Evolutionary conservation across 2,329 filamentous ascomycete species (phyloP).

Genomic region (Capronia americana): DNA sequence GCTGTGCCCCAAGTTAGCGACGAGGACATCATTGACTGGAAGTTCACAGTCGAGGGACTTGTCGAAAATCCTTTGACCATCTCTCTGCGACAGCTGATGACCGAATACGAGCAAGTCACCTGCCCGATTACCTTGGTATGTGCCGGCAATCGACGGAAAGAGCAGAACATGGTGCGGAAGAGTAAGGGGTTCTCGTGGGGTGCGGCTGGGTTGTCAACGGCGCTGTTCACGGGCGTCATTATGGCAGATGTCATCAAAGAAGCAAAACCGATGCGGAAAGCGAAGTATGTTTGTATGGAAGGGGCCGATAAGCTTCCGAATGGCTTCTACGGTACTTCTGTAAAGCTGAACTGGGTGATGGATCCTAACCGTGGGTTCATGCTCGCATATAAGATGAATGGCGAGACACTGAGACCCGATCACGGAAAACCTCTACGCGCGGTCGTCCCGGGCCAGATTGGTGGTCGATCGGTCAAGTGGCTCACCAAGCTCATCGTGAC

Average conservation of each 20-base stretch:
- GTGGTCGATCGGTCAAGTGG: constrained; percentile 93
- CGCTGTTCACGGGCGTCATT: constrained; percentile 82
- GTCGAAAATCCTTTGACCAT: constrained; percentile 78
- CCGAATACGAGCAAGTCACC: constrained; percentile 79
- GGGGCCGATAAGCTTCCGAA: constrained; percentile 88
- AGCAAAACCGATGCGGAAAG: constrained; percentile 71
- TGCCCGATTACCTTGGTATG: constrained; percentile 89
- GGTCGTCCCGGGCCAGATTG: constrained; percentile 89
- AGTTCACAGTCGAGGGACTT: constrained; percentile 83
- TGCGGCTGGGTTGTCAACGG: constrained; percentile 82
- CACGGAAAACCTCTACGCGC: constrained; percentile 84
- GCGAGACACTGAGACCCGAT: constrained; percentile 77
- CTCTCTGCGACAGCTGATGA: constrained; percentile 73
- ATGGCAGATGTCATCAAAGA: constrained; percentile 73
- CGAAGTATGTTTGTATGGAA: constrained; percentile 87
- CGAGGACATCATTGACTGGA: constrained; percentile 76
- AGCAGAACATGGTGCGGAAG: constrained; percentile 89
- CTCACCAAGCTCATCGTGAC: constrained; percentile 81
- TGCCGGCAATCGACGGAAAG: constrained; percentile 88
- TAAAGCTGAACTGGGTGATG: constrained; percentile 88
- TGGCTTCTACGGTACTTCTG: constrained; percentile 84
- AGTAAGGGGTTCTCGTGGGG: constrained; percentile 96
- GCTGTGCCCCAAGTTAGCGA: constrained; percentile 78
- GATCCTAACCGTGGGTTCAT: constrained; percentile 83
- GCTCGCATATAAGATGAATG: constrained; percentile 91